Evolutionary conservation across 768 basidiomycete genomes (phyloP).

Genomic region (Agrocybe praecox): DNA sequence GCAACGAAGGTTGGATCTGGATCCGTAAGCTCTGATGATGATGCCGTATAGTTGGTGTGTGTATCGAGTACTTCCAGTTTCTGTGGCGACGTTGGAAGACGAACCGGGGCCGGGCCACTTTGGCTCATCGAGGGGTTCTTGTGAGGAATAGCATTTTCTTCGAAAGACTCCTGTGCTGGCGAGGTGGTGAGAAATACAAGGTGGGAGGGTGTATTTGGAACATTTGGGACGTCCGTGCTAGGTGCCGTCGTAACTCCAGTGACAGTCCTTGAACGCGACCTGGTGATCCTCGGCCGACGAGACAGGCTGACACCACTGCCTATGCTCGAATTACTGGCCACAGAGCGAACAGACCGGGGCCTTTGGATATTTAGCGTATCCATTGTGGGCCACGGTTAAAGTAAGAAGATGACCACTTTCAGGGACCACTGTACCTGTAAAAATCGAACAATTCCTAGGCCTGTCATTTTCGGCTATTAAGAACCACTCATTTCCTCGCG

Average conservation of each 20-base stretch:
- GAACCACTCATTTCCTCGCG: background rate
- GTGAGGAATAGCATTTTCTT: constrained; percentile 9
- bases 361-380: constrained; percentile 22
- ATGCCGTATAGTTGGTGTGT: constrained; percentile 27
- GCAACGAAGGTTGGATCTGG: constrained; percentile 34
- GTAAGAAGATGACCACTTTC: constrained; percentile 2
- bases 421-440: constrained; percentile 16
- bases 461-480: constrained; percentile 5
- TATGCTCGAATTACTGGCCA: constrained; percentile 52
- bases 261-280: constrained; percentile 56
- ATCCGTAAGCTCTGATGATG: constrained; percentile 21
- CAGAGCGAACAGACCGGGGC: constrained; percentile 45
- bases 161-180: constrained; percentile 25
- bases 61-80: constrained; percentile 18
- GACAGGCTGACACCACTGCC: constrained; percentile 51
- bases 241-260: constrained; percentile 31
- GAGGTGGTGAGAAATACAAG: constrained; percentile 33
- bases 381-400: constrained; percentile 13
- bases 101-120: constrained; percentile 18
- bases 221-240: constrained; percentile 21
- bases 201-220: constrained; percentile 25
- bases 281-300: constrained; percentile 45
- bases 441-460: constrained; percentile 6
- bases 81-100: constrained; percentile 30
- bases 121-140: background rate